Percentiles rank a stretch among this genome's conserved stretches.
phyloP scores from a whole-genome alignment of 2,329 filamentous ascomycete species.

The Ciborinia camelliae region DNA sequence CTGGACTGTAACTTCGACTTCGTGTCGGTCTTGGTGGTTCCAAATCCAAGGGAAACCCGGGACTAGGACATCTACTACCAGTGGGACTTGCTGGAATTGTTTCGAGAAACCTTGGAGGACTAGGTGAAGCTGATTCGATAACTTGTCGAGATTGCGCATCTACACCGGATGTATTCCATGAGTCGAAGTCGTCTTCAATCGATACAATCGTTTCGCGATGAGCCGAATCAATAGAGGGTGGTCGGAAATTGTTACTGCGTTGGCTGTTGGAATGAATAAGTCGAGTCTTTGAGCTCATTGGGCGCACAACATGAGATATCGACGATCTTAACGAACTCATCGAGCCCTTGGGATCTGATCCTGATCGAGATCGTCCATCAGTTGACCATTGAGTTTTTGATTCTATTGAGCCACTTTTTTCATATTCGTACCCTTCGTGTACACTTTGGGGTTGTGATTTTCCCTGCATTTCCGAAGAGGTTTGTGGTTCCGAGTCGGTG shows the following conservation, averaged over 20 bases:
- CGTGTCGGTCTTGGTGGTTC: slow-evolving; percentile 43
- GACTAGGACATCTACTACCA: slow-evolving; percentile 62
- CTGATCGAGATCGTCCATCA: slow-evolving; percentile 45
- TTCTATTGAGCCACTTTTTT: slow-evolving; percentile 26
- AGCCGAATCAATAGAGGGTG: slow-evolving; percentile 49
- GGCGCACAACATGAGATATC: slow-evolving; percentile 49
- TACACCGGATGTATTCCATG: slow-evolving; percentile 70
- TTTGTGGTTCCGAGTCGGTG: slow-evolving; percentile 23
- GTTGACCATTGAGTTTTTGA: slow-evolving; percentile 39
- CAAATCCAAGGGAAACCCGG: slow-evolving; percentile 57
- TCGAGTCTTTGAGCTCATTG: slow-evolving; percentile 55
- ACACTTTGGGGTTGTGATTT: slow-evolving; percentile 23
- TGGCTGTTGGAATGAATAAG: slow-evolving; percentile 45
- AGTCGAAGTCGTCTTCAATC: slow-evolving; percentile 64
- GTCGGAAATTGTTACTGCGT: slow-evolving; percentile 37
- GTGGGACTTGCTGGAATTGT: slow-evolving; percentile 67
- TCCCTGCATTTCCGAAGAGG: slow-evolving; percentile 30
- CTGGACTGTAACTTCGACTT: slow-evolving; percentile 36
- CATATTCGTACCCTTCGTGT: slow-evolving; percentile 22
- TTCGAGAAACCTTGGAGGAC: slow-evolving; percentile 53
- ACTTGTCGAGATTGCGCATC: slow-evolving; percentile 59
- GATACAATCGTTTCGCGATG: slow-evolving; percentile 27
- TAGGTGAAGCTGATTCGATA: slow-evolving; percentile 44
- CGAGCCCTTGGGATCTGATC: slow-evolving; percentile 40
- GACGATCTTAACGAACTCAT: slow-evolving; percentile 49